phyloP scores from a whole-genome alignment of 2,329 filamentous ascomycete genomes.

The Fusarium proliferatum region DNA sequence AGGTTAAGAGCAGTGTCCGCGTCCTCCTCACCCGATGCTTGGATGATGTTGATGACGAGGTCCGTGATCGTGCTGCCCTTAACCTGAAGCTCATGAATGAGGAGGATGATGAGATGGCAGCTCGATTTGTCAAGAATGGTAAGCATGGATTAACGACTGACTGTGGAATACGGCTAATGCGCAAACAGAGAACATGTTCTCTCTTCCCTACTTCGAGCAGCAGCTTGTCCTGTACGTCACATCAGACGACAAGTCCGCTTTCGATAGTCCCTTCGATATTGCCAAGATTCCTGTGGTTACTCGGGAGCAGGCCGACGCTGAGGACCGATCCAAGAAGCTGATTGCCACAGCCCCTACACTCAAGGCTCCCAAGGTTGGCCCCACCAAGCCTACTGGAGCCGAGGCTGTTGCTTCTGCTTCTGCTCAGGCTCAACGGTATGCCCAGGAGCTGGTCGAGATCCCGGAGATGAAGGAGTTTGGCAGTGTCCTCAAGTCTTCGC shows the following conservation, averaged over 20 bases:
- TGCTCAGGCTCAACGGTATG: constrained; percentile 87
- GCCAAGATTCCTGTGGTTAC: constrained; percentile 92
- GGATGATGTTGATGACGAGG: constrained; percentile 97
- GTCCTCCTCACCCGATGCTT: constrained; percentile 93
- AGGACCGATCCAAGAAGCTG: constrained; percentile 97
- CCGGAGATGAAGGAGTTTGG: constrained; percentile 94
- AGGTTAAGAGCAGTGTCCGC: constrained; percentile 95
- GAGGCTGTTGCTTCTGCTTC: constrained; percentile 82
- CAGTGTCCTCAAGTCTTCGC: constrained; percentile 89
- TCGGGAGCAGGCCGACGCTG: constrained; percentile 93
- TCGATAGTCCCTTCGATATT: constrained; percentile 89
- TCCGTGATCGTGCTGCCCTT: constrained; percentile 92
- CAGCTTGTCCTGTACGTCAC: constrained; percentile 98
- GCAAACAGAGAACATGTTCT: constrained; percentile 86
- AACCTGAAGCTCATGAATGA: constrained; percentile 94
- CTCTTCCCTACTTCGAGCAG: constrained; percentile 93
- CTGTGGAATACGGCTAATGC: constrained; percentile 16
- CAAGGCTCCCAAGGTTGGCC: constrained; percentile 87
- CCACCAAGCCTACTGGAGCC: constrained; percentile 77
- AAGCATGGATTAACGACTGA: constrained; percentile 33
- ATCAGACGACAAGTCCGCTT: constrained; percentile 87
- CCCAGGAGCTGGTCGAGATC: constrained; percentile 86
- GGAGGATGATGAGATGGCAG: constrained; percentile 87
- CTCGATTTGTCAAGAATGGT: constrained; percentile 94
- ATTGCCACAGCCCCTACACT: constrained; percentile 91